Conservation (phyloP, 768 basidiomycete genomes). For the Aureoboletus auriporus region DNA sequence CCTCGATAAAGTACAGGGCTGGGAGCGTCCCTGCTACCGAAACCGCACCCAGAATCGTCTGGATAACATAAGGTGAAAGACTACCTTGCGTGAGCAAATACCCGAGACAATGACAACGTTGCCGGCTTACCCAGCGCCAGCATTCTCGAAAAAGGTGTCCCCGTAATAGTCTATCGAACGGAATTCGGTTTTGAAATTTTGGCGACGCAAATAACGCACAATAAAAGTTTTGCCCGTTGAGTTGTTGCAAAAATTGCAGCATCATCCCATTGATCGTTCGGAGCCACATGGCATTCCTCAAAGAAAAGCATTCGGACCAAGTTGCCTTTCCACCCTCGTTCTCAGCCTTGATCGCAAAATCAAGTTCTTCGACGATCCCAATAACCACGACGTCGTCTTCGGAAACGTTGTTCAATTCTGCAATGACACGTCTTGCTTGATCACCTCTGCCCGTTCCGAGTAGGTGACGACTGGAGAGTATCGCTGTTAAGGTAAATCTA, state of each 20-base stretch:
- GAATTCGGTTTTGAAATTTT: conserved; percentile 10
- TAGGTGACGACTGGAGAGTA: conserved; percentile 57
- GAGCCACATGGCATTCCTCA: conserved; percentile 64
- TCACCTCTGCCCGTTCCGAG: conserved; percentile 49
- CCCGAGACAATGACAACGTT: background rate
- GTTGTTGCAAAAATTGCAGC: conserved; percentile 76
- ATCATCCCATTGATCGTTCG: conserved; percentile 79
- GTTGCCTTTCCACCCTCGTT: conserved; percentile 79
- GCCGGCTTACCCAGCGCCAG: conserved; percentile 52
- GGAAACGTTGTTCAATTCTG: conserved; percentile 60
- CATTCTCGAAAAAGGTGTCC: conserved; percentile 75
- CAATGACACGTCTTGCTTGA: conserved; percentile 61
- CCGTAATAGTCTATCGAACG: conserved; percentile 66
- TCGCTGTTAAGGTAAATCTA: background rate
- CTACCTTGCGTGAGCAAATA: conserved; percentile 22
- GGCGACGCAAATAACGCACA: conserved; percentile 38
- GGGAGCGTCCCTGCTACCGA: conserved; percentile 72
- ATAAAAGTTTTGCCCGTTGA: conserved; percentile 81
- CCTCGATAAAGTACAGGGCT: conserved; percentile 64
- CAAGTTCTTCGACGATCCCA: conserved; percentile 60
- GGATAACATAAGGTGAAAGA: conserved; percentile 71
- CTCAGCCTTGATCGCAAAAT: conserved; percentile 62
- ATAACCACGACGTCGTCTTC: conserved; percentile 54
- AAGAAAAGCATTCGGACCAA: conserved; percentile 76
- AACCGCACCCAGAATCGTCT: conserved; percentile 69